Evolutionary conservation across 2,329 filamentous ascomycete species (phyloP), one percentile per base, ranked within the genome.

Genomic region (Tolypocladium cylindrosporum): DNA sequence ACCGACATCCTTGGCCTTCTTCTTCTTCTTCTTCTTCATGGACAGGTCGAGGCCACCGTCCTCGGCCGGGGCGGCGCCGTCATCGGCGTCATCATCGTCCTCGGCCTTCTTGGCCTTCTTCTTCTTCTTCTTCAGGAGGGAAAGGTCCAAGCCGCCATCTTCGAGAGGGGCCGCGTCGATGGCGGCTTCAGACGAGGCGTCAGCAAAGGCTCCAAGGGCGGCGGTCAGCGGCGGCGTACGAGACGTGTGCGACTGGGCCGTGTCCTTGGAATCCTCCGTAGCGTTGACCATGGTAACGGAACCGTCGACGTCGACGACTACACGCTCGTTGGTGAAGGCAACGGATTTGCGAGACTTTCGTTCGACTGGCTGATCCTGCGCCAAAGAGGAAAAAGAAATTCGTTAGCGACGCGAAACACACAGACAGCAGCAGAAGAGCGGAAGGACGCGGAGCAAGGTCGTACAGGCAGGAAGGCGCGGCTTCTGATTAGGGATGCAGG

Each of bases 321-420:
- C 83, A 67, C 90, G 84, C 69, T 90, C 90, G 75, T 94, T 89
- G 72, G 88, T 92, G 75, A 97, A 97, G 64, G 91, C 87, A 69
- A 97, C 93, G 53, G 91, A 95, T 78, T 97, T 96, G 77, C 92
- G 89, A 69, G 88, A 85, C 75, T 89, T 91, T 71, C 83, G 82
- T 68, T 86, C 81, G 24, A 42, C 42, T 66, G 72, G 57, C 52
- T 63, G 65, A 36, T 64, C 62, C 63, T 68, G 61, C 55, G 60
- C 52, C 56, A 60, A 55, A 61, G 64, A 59, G 55, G 59, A 55
- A 63, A 57, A 57, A 59, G 50, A 54, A 50, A 39, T 16, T 43
- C 19, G 55, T 57, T n/a, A 57, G 43, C 31, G 39, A 57, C 11
- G 19, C 31, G 31, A 2, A 40, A 19, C 7, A 14, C 39, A 19